These are phyloP conservation scores for Cladosporium sp. DNA, from an alignment of 2,329 filamentous ascomycete genomes.

Conservation along the genomic window DNA sequence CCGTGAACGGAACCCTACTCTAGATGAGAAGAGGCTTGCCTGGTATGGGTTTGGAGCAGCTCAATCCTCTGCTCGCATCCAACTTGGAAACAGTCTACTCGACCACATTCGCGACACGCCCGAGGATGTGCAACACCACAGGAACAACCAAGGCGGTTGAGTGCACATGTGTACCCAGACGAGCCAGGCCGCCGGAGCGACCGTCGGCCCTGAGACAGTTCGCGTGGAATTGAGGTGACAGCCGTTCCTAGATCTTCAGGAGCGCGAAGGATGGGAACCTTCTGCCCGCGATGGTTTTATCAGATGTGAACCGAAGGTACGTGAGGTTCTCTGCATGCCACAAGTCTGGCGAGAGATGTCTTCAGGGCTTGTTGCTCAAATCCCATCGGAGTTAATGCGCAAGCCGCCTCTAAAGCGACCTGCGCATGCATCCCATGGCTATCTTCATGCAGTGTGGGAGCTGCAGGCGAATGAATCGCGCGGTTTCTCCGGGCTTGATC, in stretches of 20 bases:
- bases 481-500: conserved; percentile 12
- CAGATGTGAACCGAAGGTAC: background rate
- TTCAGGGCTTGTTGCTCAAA: background rate
- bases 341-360: background rate
- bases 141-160: background rate
- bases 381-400: background rate
- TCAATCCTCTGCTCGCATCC: conserved; percentile 6
- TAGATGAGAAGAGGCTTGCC: conserved; percentile 13
- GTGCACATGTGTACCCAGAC: conserved; percentile 13
- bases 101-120: background rate
- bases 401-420: background rate
- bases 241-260: background rate
- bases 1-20: background rate
- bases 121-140: conserved; percentile 1
- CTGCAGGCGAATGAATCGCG: conserved; percentile 5
- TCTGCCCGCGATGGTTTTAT: background rate
- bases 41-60: background rate
- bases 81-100: background rate
- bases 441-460: conserved; percentile 9
- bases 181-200: background rate
- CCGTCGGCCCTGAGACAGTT: conserved; percentile 2
- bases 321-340: background rate
- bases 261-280: background rate
- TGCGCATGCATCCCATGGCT: conserved; percentile 12
- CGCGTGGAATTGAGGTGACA: conserved; percentile 11